Base-by-base conservation (phyloP, 345 rosid genomes). In the Camelina laxa region DNA sequence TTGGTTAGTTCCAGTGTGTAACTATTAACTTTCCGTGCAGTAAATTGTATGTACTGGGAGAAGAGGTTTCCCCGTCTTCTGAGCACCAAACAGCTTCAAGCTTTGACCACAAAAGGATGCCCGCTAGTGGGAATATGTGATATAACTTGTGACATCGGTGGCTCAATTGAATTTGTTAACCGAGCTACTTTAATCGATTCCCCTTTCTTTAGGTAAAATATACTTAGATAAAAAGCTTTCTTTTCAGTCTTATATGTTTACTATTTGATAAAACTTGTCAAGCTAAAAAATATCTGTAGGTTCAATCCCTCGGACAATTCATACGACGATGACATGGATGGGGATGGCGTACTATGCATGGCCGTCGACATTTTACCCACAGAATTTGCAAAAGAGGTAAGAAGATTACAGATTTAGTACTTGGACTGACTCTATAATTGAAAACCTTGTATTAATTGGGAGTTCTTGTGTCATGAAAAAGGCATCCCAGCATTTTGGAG, bases 31-130 rank as follows among this genome's bases (percentile, higher is more conserved):
- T 55, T 74, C 15, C 6, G 49, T 79, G 68, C 85, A 94, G 98
- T 94, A 31, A 94, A 94, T 80, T 91, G 98, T 85, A 89, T 91
- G 91, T 94, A 94, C 59, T 94, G 98, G 98, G 98, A 94, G 82
- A 83, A 81, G 77, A 83, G 97, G 65, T 94, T 88, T 84, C 97
- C 97, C 1, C 82, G 85, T 48, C 80, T 94, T 72, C 76, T 94
- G 68, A 89, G 84, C 83, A 86, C 76, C 35, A 71, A 73, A 79
- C 97, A 91, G 84, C 63, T 91, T 74, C 96, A 80, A 63, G 91
- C 84, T 66, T 82, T 88, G 63, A 81, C 66, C 45, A 79, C 67
- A 70, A 84, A 84, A 75, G 88, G 84, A 49, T 83, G 89, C 31
- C 96, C 92, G n/a, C 89, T 94, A 70, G 86, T 91, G 55, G 98